Percentiles rank a stretch among this genome's conserved stretches.
Conservation (phyloP, 2,329 filamentous ascomycete species). For the Botryotinia calthae region DNA sequence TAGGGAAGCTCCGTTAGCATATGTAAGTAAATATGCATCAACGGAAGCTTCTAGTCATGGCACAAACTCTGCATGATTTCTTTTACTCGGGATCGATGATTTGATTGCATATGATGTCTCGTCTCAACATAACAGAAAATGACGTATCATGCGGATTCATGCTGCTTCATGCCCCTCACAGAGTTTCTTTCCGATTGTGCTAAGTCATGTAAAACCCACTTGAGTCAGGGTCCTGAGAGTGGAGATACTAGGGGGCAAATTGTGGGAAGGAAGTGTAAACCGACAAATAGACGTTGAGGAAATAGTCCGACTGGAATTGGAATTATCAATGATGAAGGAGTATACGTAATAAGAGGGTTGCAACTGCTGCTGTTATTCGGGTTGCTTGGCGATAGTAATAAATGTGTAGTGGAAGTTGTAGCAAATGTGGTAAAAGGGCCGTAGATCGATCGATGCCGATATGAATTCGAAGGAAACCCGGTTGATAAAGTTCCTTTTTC, state of each 20-base stretch:
- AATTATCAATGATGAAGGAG: constrained; percentile 7
- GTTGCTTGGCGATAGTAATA: not conserved
- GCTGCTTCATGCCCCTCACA: not conserved
- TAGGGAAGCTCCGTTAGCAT: not conserved
- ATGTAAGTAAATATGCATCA: not conserved
- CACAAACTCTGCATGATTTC: constrained; percentile 1
- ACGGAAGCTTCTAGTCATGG: constrained; percentile 10
- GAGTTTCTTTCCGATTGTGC: not conserved
- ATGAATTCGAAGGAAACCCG: not conserved
- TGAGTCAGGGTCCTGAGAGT: constrained; percentile 6
- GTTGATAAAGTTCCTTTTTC: not conserved
- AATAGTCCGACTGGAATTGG: not conserved
- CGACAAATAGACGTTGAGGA: not conserved
- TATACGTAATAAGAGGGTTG: constrained; percentile 1
- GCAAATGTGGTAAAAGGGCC: not conserved
- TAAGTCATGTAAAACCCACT: constrained; percentile 7
- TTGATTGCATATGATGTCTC: not conserved
- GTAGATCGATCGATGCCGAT: not conserved
- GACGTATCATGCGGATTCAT: constrained; percentile 7
- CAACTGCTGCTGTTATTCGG: not conserved
- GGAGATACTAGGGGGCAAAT: not conserved
- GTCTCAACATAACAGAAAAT: not conserved
- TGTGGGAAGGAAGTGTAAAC: not conserved
- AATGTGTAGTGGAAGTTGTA: not conserved
- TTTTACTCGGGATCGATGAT: constrained; percentile 2